Conservation (phyloP, 2,329 filamentous ascomycete species). For the Penicillium sp. region DNA sequence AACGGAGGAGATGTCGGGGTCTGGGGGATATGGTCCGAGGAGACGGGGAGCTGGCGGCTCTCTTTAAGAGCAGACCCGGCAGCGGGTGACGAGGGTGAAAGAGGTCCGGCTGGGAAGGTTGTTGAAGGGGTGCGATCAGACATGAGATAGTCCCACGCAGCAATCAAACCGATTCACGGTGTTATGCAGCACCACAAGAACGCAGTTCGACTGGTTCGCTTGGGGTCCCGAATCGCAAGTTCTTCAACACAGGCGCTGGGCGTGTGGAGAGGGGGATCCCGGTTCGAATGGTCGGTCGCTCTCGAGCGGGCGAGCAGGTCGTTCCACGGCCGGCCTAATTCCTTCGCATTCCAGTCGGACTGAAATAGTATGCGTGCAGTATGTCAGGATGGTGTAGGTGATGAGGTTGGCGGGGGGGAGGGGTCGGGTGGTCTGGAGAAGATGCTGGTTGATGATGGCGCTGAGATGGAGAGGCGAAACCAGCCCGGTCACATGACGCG, state of each 20-base stretch:
- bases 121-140: slow-evolving; percentile 45
- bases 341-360: slow-evolving; percentile 42
- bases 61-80: slow-evolving; percentile 47
- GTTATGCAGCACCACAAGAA: slow-evolving; percentile 25
- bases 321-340: slow-evolving; percentile 41
- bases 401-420: slow-evolving; percentile 26
- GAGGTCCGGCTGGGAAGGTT: slow-evolving; percentile 47
- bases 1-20: slow-evolving; percentile 54
- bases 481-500: slow-evolving; percentile 36
- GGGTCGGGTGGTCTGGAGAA: slow-evolving; percentile 30
- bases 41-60: slow-evolving; percentile 35
- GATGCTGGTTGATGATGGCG: slow-evolving; percentile 28
- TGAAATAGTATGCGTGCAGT: slow-evolving; percentile 22
- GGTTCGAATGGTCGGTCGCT: slow-evolving; percentile 42
- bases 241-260: slow-evolving; percentile 28
- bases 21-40: slow-evolving; percentile 44
- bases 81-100: slow-evolving; percentile 52
- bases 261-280: slow-evolving; percentile 33
- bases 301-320: slow-evolving; percentile 41
- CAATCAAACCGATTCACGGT: slow-evolving; percentile 18
- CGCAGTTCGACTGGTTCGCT: slow-evolving; percentile 18
- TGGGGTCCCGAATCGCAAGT: slow-evolving; percentile 29
- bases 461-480: slow-evolving; percentile 42
- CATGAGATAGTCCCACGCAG: slow-evolving; percentile 40
- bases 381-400: slow-evolving; percentile 22